Percentiles rank a stretch among this genome's conserved stretches.
Evolutionary conservation across 2,329 filamentous ascomycete genomes (phyloP).

Genomic region (Colletotrichum sp.): DNA sequence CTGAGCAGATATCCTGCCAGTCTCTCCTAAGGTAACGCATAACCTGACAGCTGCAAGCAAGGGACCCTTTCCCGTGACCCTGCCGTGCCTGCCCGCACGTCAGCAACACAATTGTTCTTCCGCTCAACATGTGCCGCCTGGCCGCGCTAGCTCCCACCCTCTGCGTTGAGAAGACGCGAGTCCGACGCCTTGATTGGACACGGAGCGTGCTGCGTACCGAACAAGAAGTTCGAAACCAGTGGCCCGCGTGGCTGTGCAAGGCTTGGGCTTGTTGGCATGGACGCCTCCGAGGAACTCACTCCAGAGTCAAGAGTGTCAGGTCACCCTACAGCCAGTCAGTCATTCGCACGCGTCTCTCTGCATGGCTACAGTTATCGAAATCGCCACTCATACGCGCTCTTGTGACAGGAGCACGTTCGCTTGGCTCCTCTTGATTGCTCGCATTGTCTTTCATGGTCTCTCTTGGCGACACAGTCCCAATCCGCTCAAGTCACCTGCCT

Average conservation of each 20-base stretch:
- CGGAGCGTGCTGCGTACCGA: background rate
- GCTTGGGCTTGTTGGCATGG: background rate
- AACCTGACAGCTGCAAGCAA: background rate
- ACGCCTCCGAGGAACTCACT: background rate
- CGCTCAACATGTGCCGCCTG: background rate
- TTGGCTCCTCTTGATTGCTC: background rate
- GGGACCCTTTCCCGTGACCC: background rate
- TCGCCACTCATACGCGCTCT: slow-evolving; percentile 8
- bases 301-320: background rate
- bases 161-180: background rate
- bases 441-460: background rate
- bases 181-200: background rate
- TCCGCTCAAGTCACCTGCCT: background rate
- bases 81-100: background rate
- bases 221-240: background rate
- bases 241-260: slow-evolving; percentile 16
- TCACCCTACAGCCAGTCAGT: background rate
- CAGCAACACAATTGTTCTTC: background rate
- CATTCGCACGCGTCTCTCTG: background rate
- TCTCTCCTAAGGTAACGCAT: background rate
- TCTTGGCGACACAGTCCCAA: background rate
- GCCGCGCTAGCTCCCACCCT: background rate
- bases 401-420: background rate
- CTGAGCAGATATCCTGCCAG: background rate
- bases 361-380: background rate